Conservation (phyloP, 164 flowering plant genomes). For the Cinnamomum chago region DNA sequence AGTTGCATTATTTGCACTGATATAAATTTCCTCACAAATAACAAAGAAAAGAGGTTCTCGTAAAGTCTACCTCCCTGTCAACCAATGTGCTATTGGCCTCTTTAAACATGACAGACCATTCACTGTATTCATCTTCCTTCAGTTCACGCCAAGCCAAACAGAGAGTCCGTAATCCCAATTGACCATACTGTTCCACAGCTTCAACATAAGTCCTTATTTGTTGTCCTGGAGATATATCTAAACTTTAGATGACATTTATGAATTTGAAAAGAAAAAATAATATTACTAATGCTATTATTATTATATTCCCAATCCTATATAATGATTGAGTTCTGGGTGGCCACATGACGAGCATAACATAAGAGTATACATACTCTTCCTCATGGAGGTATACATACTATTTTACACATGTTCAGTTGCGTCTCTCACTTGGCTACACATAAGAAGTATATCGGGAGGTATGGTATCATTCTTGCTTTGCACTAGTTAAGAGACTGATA, state of each 20-base stretch:
- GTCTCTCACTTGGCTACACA: too few relatives aligned
- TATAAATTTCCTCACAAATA: background rate
- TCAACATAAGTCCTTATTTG: conserved; percentile 62
- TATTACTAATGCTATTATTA: background rate
- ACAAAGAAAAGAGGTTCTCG: background rate
- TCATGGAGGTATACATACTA: too few relatives aligned
- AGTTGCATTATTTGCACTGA: background rate
- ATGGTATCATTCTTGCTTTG: too few relatives aligned
- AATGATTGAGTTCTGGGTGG: too few relatives aligned
- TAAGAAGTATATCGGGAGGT: too few relatives aligned
- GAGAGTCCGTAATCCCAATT: conserved; percentile 84
- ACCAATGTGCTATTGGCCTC: conserved; percentile 89
- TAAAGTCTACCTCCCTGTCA: conserved; percentile 86
- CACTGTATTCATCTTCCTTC: conserved; percentile 74
- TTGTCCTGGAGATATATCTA: conserved; percentile 52
- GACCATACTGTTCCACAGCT: conserved; percentile 94
- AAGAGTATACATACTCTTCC: too few relatives aligned
- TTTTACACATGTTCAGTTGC: too few relatives aligned
- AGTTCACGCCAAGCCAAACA: conserved; percentile 97
- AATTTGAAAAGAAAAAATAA: background rate
- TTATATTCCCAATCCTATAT: too few relatives aligned
- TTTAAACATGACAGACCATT: conserved; percentile 86
- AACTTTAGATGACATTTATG: conserved; percentile 10
- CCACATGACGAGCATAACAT: too few relatives aligned
- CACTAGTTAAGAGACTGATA: too few relatives aligned